Conservation (phyloP, 192 early-diverging fungal species). For the Coemansia asiatica region DNA sequence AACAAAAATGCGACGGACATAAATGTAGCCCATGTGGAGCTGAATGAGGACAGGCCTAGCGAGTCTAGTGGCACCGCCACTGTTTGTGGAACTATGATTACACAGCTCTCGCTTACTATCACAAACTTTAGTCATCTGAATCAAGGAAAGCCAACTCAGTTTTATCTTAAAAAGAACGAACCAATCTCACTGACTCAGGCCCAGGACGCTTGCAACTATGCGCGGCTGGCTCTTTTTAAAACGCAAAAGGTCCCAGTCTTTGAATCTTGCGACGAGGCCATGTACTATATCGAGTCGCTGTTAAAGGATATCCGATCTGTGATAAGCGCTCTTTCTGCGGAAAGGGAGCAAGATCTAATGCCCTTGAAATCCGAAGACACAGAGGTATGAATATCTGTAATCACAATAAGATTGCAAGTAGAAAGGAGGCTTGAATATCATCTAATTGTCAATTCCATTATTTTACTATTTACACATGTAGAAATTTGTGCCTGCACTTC, state of each 20-base stretch:
- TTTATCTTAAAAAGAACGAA: slow-evolving; percentile 43
- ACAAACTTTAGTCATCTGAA: slow-evolving; percentile 14
- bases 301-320: slow-evolving; percentile 21
- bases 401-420: too few species aligned
- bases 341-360: slow-evolving; percentile 25
- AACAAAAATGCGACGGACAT: not conserved
- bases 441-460: not conserved
- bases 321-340: slow-evolving; percentile 14
- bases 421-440: too few species aligned
- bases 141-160: slow-evolving; percentile 17
- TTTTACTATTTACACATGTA: slow-evolving; percentile 9
- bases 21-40: not conserved
- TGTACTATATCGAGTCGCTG: slow-evolving; percentile 14
- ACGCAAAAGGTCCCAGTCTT: slow-evolving; percentile 3
- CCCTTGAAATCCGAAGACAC: slow-evolving; percentile 26
- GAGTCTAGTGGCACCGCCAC: slow-evolving; percentile 30
- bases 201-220: slow-evolving; percentile 34
- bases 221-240: slow-evolving; percentile 22
- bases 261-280: slow-evolving; percentile 18
- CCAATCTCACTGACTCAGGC: slow-evolving; percentile 28
- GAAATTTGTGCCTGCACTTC: slow-evolving; percentile 49
- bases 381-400: slow-evolving; percentile 23
- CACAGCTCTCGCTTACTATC: slow-evolving; percentile 37
- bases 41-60: slow-evolving; percentile 8
- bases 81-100: slow-evolving; percentile 21